Base-by-base conservation (phyloP, 2,329 filamentous ascomycete species). In the Penicillium sp. region DNA sequence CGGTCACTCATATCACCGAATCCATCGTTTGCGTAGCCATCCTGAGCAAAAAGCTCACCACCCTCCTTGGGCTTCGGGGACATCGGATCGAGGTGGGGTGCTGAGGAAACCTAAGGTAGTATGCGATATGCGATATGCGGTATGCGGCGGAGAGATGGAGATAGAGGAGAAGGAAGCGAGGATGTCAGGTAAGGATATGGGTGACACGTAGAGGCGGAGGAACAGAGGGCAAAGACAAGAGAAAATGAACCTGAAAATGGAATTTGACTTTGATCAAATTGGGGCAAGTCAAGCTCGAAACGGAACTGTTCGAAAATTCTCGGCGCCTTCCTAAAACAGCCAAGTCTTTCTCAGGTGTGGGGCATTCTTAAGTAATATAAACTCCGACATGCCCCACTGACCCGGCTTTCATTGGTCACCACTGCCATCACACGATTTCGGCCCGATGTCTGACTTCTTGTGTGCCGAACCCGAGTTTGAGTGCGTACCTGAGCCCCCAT, bases 1-100 rank as follows among this genome's bases (percentile, higher is more conserved):
- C 37, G 41, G 44, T 58, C 55, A 29, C 52, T 58, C 52, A 58
- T 55, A 49, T 58, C 55, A 15, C 55, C 55, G 15, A 54, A 42
- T 13, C 39, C 39, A 40, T 40, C 36, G 13, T 40, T n/a, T 20
- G 36, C 36, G n/a, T n/a, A 40, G 7, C 36, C 36, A 42, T 42
- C 39, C 17, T 42, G 39, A 13, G 39, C 9, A 15, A 42, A 42
- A 24, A 42, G 12, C 23, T 27, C 39, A 27, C 15, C 26, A 18
- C 39, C 39, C 24, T 42, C 39, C 39, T 42, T 42, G 7, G 15
- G n/a, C 39, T 42, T 42, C 26, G 9, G 39, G 20, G 39, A 29
- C 39, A 42, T 42, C 39, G 23, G 39, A 42, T 42, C 10, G 15
- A n/a, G 23, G 24, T 29, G 15, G 9, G 24, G 29, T 12, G 29